phyloP scores from a whole-genome alignment of 2,329 filamentous ascomycete species.

The Xylaria sp. region DNA sequence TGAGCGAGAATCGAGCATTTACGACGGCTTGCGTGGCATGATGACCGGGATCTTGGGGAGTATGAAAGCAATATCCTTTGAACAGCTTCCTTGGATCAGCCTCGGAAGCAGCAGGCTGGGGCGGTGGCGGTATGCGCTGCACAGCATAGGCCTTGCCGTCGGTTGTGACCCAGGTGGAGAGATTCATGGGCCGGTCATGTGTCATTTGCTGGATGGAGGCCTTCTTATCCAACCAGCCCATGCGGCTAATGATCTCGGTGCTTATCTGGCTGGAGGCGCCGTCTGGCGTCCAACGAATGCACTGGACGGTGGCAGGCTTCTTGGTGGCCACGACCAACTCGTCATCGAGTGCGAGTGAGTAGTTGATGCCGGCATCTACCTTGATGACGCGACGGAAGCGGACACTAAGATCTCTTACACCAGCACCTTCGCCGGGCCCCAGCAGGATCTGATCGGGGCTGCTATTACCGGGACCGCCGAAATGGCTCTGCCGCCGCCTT shows the following conservation, averaged over 20 bases:
- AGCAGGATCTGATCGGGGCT: slow-evolving; percentile 72
- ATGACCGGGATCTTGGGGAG: slow-evolving; percentile 68
- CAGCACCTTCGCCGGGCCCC: slow-evolving; percentile 83
- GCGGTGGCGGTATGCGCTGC: slow-evolving; percentile 68
- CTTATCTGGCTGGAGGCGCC: slow-evolving; percentile 84
- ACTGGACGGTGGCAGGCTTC: slow-evolving; percentile 94
- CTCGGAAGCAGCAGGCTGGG: slow-evolving; percentile 53
- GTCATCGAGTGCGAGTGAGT: slow-evolving; percentile 87
- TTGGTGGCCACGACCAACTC: slow-evolving; percentile 91
- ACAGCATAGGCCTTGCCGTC: slow-evolving; percentile 92
- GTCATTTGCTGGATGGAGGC: slow-evolving; percentile 84
- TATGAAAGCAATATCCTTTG: slow-evolving; percentile 90
- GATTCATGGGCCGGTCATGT: slow-evolving; percentile 94
- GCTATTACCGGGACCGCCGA: slow-evolving; percentile 64
- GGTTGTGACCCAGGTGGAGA: slow-evolving; percentile 90
- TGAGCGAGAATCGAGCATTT: slow-evolving; percentile 93
- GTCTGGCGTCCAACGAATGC: slow-evolving; percentile 93
- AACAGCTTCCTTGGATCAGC: slow-evolving; percentile 75
- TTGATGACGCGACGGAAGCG: slow-evolving; percentile 98
- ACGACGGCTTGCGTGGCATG: slow-evolving; percentile 81
- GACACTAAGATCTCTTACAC: slow-evolving; percentile 86
- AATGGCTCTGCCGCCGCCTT: slow-evolving; percentile 69
- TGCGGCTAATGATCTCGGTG: slow-evolving; percentile 88
- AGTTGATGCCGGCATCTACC: slow-evolving; percentile 93
- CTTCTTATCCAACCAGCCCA: slow-evolving; percentile 86